Evolutionary conservation across 257 asterid genomes (phyloP).

Genomic region (Primulina tabacum): DNA sequence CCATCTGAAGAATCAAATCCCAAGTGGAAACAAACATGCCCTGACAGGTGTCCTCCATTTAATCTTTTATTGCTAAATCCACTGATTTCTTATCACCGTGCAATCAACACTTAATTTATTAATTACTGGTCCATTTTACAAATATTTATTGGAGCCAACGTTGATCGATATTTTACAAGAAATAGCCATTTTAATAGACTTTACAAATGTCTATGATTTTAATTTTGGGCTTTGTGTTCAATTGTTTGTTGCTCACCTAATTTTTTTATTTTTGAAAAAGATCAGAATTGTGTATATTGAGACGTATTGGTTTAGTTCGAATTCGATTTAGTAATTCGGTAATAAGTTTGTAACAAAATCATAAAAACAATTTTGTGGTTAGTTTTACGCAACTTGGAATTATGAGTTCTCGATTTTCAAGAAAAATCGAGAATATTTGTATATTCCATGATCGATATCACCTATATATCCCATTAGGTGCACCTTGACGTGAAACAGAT

Average conservation of each 20-base stretch:
- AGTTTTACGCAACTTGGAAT: no score
- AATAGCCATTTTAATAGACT: no score
- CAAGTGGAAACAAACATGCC: constrained; percentile 31
- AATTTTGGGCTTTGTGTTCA: background rate
- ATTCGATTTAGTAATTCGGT: no score
- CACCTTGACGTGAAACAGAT: background rate
- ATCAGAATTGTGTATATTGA: no score
- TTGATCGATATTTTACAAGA: background rate
- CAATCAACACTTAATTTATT: constrained; percentile 12
- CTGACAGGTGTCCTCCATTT: constrained; percentile 20
- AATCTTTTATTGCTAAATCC: constrained; percentile 9
- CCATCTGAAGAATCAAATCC: constrained; percentile 11
- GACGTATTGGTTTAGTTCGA: no score
- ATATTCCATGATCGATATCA: background rate
- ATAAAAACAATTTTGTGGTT: no score
- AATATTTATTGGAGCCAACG: constrained; percentile 8
- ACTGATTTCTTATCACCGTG: constrained; percentile 27
- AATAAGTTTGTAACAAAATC: no score
- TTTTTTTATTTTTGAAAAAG: no score
- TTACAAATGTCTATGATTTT: no score
- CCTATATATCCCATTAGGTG: background rate
- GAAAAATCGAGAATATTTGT: background rate
- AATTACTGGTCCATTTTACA: background rate
- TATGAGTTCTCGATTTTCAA: no score
- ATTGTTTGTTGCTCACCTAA: background rate